Percentiles rank a stretch among this genome's conserved stretches.
Evolutionary conservation across 805 yeast species (phyloP).

Genomic region (Millerozyma miso): DNA sequence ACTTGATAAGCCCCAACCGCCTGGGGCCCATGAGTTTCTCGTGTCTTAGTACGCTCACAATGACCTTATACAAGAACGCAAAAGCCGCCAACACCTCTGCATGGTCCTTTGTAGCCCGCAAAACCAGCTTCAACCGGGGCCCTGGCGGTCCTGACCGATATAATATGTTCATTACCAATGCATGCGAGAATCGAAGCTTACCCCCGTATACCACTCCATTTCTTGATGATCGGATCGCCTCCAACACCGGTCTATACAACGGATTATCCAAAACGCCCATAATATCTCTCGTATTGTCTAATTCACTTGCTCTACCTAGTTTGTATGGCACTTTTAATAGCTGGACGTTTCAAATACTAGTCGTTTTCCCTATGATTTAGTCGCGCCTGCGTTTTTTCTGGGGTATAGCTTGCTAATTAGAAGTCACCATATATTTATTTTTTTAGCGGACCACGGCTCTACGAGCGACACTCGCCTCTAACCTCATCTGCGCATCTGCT

Average conservation of each 20-base stretch:
- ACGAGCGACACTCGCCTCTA: no score
- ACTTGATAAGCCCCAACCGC: constrained; percentile 23
- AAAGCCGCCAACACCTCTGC: constrained; percentile 53
- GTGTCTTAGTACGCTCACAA: constrained; percentile 24
- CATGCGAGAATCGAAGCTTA: constrained; percentile 58
- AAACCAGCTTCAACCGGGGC: constrained; percentile 43
- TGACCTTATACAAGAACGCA: constrained; percentile 49
- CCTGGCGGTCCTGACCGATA: constrained; percentile 48
- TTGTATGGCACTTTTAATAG: neutral
- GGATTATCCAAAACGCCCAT: constrained; percentile 23
- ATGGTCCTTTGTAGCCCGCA: constrained; percentile 52
- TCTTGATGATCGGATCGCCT: constrained; percentile 32
- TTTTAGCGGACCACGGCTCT: no score
- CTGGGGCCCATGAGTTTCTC: constrained; percentile 33
- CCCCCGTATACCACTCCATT: constrained; percentile 60
- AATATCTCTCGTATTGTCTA: neutral
- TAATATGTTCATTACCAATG: constrained; percentile 55
- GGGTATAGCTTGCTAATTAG: neutral
- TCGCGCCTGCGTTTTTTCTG: neutral
- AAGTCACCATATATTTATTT: no score
- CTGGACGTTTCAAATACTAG: neutral
- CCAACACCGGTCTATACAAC: constrained; percentile 29
- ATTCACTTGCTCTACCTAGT: neutral
- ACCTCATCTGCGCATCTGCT: no score
- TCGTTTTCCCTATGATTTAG: neutral